Percentiles rank a stretch among this genome's conserved stretches.
Evolutionary conservation across 2,329 filamentous ascomycete species (phyloP).

Genomic region (Cylindrodendrum hubeiense): DNA sequence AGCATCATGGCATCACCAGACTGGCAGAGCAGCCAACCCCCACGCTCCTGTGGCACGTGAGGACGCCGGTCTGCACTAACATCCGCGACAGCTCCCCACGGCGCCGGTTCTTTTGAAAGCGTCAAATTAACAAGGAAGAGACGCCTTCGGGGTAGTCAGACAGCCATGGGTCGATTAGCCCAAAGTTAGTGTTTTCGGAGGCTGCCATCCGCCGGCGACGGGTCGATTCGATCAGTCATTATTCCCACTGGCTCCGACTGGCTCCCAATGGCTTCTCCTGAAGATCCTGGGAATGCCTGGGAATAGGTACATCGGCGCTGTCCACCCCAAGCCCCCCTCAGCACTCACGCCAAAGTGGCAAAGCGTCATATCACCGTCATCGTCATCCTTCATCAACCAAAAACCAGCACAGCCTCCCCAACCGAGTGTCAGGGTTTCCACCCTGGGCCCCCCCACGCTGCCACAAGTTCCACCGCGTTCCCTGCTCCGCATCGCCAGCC

Average conservation of each 20-base stretch:
- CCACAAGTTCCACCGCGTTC: conserved; percentile 6
- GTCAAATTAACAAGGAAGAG: background rate
- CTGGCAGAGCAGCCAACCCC: conserved; percentile 24
- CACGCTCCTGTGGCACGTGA: conserved; percentile 40
- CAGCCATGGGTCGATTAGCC: conserved; percentile 11
- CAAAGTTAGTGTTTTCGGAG: conserved; percentile 4
- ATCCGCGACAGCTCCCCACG: conserved; percentile 9
- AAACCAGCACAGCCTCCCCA: background rate
- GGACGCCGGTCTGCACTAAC: conserved; percentile 37
- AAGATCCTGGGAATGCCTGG: conserved; percentile 8
- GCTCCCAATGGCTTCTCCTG: conserved; percentile 12
- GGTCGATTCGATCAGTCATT: conserved; percentile 13
- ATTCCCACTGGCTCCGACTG: too few species aligned
- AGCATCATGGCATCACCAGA: conserved; percentile 9
- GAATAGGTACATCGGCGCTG: background rate
- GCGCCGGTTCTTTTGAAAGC: conserved; percentile 5
- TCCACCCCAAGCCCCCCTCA: background rate
- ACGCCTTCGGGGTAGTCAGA: background rate
- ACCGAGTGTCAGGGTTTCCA: background rate
- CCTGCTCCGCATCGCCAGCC: background rate
- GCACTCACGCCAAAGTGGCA: conserved; percentile 12
- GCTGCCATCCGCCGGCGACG: conserved; percentile 5
- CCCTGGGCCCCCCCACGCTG: conserved; percentile 12
- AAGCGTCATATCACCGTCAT: conserved; percentile 19
- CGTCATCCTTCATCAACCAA: background rate